Evolutionary conservation across 2,329 filamentous ascomycete genomes (phyloP).

Genomic region (Claviceps sp.): DNA sequence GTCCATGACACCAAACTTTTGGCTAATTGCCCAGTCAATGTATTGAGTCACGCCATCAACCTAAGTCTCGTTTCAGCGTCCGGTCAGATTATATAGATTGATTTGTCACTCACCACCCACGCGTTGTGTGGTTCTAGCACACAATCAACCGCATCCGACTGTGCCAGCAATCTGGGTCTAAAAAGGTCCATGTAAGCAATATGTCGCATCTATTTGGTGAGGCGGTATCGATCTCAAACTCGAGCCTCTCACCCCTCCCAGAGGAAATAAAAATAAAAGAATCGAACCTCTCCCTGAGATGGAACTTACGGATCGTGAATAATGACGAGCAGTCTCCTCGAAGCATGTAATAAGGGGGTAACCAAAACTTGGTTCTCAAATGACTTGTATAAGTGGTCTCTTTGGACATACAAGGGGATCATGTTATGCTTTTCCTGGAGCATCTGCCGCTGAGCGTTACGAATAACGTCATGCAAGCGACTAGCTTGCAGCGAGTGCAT

Average conservation of each 20-base stretch:
- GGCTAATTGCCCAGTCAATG: conserved; percentile 67
- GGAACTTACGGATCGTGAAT: conserved; percentile 76
- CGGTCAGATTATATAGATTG: neutral
- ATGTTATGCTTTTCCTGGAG: conserved; percentile 64
- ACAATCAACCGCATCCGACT: conserved; percentile 56
- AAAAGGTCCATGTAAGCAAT: neutral
- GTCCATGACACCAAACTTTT: conserved; percentile 76
- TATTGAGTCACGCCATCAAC: conserved; percentile 71
- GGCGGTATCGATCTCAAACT: too few relatives aligned
- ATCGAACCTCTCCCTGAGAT: too few relatives aligned
- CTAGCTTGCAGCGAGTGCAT: conserved; percentile 39
- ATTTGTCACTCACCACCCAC: conserved; percentile 55
- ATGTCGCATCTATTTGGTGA: neutral
- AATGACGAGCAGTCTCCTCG: conserved; percentile 63
- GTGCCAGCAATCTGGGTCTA: conserved; percentile 54
- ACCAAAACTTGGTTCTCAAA: conserved; percentile 81
- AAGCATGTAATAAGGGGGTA: conserved; percentile 54
- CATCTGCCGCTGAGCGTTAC: conserved; percentile 59
- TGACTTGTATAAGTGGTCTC: conserved; percentile 56
- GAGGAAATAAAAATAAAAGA: too few relatives aligned
- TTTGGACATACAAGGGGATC: conserved; percentile 66
- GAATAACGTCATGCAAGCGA: conserved; percentile 67
- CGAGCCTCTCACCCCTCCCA: too few relatives aligned
- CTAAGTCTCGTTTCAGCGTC: conserved; percentile 31
- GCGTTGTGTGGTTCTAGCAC: conserved; percentile 70